Conservation (phyloP, 2,329 filamentous ascomycete genomes). For the Trichoderma guizhouense region DNA sequence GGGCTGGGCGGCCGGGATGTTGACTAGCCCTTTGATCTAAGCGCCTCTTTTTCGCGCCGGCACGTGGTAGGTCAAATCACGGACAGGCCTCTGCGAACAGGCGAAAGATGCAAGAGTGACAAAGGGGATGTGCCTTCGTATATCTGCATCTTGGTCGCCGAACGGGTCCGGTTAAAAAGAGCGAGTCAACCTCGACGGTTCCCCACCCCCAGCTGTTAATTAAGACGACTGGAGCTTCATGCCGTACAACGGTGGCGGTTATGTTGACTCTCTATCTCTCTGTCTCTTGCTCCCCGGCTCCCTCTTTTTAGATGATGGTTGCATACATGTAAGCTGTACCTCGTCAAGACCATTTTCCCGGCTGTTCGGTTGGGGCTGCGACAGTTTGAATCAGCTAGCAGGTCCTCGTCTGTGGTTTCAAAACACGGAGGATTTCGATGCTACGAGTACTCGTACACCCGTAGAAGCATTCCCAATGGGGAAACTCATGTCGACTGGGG, state of each 20-base stretch:
- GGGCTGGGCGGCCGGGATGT: not conserved
- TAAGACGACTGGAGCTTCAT: not conserved
- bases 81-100: not conserved
- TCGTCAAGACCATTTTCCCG: not conserved
- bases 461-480: not conserved
- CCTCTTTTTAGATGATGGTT: not conserved
- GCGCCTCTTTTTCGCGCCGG: conserved; percentile 2
- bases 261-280: not conserved
- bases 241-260: not conserved
- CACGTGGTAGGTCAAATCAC: conserved; percentile 1
- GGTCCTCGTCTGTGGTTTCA: conserved; percentile 1
- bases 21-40: conserved; percentile 13
- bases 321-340: not conserved
- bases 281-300: not conserved
- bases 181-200: not conserved
- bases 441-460: not conserved
- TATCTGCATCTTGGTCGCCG: conserved; percentile 14
- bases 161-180: conserved; percentile 10
- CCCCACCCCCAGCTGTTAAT: conserved; percentile 2
- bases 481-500: not conserved
- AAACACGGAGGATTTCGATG: not conserved
- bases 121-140: not conserved
- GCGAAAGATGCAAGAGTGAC: not conserved
- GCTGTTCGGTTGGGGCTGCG: conserved; percentile 9
- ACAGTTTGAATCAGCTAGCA: conserved; percentile 11